Base-by-base conservation (phyloP, 345 rosid genomes). In the Dovyalis caffra region DNA sequence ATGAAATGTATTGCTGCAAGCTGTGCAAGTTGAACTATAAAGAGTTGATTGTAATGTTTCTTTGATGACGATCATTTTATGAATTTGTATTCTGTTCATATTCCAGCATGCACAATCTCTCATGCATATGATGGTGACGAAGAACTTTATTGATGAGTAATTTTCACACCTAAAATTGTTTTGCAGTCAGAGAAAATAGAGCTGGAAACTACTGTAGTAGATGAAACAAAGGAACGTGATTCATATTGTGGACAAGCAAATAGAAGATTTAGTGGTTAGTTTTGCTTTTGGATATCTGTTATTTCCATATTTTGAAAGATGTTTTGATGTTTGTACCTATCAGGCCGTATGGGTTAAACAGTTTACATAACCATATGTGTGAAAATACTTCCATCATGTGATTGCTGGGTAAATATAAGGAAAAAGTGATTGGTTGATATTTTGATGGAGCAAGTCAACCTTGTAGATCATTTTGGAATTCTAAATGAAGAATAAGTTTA, bases 201-300 rank as follows among this genome's bases (percentile, higher is more conserved):
- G 89, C 88, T 96, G 84, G 99, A 96, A 83, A 80, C 99, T 61
- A 96, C 99, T 40, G 99, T 96, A 56, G 92, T 96, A 72, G 98
- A 96, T 76, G 99, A 96, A 86, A 96, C 97, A 21, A 96, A 93
- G 89, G 98, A 89, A 65, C 92, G 89, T 26, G 96, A 91, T 25
- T 95, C 97, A 66, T 95, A 82, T 75, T 87, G 97, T 77, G 95
- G 97, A 78, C 91, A 90, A 81, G 97, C 88, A 35, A 84, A 85
- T 77, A 87, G 97, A 85, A 84, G 98, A 83, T 90, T 85, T 79
- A 96, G 99, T 82, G 99, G 99, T 96, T 53, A 78, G 98, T 87
- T 60, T 57, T 75, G 68, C 76, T 61, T 82, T 77, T 68, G 45
- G 10, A 23, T 38, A 72, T 56, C 37, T n/a, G 64, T 53, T 67